Evolutionary conservation across 2,329 filamentous ascomycete genomes (phyloP).

Genomic region (Aureobasidium subglaciale): DNA sequence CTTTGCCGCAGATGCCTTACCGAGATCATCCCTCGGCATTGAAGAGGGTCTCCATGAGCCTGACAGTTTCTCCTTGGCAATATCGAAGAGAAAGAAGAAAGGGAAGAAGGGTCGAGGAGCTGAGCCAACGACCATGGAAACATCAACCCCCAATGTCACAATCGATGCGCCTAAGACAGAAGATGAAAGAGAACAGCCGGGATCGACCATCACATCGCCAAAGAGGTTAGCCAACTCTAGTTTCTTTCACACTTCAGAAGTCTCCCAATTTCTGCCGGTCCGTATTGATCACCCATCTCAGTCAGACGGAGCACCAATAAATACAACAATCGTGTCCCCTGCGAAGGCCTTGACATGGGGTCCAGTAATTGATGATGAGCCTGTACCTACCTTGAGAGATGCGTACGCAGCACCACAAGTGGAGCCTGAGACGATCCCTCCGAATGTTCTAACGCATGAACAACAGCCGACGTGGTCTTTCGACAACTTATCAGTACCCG

Average conservation of each 20-base stretch:
- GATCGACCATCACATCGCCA: not conserved
- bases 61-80: conserved; percentile 28
- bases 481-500: not conserved
- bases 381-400: not conserved
- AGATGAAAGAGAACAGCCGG: too few relatives aligned
- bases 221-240: not conserved
- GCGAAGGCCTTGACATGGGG: too few relatives aligned
- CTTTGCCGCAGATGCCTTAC: conserved; percentile 24
- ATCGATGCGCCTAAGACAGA: not conserved
- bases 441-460: not conserved
- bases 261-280: conserved; percentile 22
- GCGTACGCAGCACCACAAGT: not conserved
- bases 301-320: not conserved
- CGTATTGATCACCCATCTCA: conserved; percentile 14
- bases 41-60: conserved; percentile 21
- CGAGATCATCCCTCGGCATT: not conserved
- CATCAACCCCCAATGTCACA: too few relatives aligned
- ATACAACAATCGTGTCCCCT: too few relatives aligned
- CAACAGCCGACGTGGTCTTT: conserved; percentile 13
- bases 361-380: too few relatives aligned
- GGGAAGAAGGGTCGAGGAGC: conserved; percentile 41
- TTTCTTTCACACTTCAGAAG: conserved; percentile 23
- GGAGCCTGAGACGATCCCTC: not conserved
- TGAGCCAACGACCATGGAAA: not conserved
- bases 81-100: conserved; percentile 36